Evolutionary conservation across 176 grass and related monocot species (phyloP), one percentile per base, ranked within the genome.

Genomic region (Zizania latifolia): DNA sequence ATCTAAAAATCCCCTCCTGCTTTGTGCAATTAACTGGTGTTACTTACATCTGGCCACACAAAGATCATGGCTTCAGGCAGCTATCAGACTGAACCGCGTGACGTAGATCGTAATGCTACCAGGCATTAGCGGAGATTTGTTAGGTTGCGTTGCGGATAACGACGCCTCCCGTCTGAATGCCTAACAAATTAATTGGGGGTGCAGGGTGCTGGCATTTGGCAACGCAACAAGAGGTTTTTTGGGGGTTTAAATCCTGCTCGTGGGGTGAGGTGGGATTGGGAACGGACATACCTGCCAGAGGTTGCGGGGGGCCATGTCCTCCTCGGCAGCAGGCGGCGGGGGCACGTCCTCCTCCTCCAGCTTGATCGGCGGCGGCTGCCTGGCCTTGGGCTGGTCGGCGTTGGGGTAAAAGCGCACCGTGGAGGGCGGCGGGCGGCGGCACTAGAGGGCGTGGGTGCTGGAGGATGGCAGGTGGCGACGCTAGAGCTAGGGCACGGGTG

Each of bases 321-420:
- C 85, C 6, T 72, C 78, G 26, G 77, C 5, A 19, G 26, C 10
- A 4, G 74, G 68, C 31, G 85, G 85, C 31, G 74, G 74, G 39
- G 85, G 74, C 50, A 77, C 80, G 68, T 91, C 85, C 38, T 91
- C 89, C 58, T 62, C 70, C 39, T 91, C 85, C 53, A 91, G 72
- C 89, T 81, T 91, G 46, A 91, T 71, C 15, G 89, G 72, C 72
- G 84, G 65, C 17, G 84, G 23, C 72, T 76, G 78, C 81, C 74
- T 69, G 24, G 77, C 84, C 85, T 71, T 77, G 41, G 71, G 60
- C 26, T 68, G 80, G 68, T 35, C 67, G 35, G 81, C 77, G 27
- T 56, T 78, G 35, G 89, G 89, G 40, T 87, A 78, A 63, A 91
- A 87, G n/a, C 81, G 82, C 16, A 87, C 89, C 30, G 82, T 84